Evolutionary conservation across 306 rosid genomes (phyloP).

Genomic region (Sicyos baderoa): DNA sequence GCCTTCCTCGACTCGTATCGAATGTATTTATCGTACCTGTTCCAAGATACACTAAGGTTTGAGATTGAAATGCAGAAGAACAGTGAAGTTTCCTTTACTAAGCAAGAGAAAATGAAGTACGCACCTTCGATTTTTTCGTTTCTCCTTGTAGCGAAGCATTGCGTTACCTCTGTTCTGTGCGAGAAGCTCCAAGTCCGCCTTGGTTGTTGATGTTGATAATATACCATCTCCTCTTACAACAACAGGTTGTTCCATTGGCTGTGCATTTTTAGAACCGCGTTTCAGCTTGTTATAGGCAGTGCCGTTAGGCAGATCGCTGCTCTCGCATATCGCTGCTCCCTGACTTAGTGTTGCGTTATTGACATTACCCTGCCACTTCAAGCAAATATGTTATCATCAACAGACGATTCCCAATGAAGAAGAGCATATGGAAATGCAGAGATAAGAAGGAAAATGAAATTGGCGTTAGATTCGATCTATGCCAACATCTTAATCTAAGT

Average conservation of each 20-base stretch:
- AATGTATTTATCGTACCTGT: conserved; percentile 60
- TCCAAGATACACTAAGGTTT: not conserved
- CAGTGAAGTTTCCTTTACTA: not conserved
- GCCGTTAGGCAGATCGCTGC: conserved; percentile 34
- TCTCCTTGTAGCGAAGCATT: conserved; percentile 72
- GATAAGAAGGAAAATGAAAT: not conserved
- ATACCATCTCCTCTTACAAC: conserved; percentile 28
- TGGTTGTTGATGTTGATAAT: conserved; percentile 29
- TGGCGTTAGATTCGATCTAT: not conserved
- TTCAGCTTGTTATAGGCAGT: conserved; percentile 17
- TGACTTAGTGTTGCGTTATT: conserved; percentile 31
- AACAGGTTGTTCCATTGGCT: conserved; percentile 31
- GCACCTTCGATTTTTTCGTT: conserved; percentile 60
- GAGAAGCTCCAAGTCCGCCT: conserved; percentile 37
- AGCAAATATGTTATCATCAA: conserved; percentile 1
- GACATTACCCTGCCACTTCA: conserved; percentile 33
- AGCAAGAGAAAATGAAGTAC: not conserved
- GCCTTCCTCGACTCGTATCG: conserved; percentile 65
- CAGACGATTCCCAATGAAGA: not conserved
- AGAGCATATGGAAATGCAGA: not conserved
- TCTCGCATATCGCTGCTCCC: conserved; percentile 48
- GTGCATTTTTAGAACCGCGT: conserved; percentile 22
- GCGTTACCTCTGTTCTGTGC: conserved; percentile 61
- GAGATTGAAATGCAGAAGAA: not conserved
- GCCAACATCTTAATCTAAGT: not conserved